Evolutionary conservation across 352 stramenopile genomes (phyloP).

Genomic region (Stramenopiles sp.): DNA sequence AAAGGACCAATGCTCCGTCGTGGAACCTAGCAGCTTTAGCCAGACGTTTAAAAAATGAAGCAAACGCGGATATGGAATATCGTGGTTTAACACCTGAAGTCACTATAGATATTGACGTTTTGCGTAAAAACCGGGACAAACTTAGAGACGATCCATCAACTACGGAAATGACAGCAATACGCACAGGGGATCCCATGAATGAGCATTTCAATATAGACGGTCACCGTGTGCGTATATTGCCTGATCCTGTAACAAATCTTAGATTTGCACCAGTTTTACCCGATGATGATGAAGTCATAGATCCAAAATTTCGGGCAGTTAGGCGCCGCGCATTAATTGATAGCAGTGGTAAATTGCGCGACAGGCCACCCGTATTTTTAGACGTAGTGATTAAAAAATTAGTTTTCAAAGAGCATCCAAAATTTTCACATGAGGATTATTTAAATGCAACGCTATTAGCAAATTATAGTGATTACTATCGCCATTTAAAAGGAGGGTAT

Average conservation of each 20-base stretch:
- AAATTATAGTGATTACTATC: not conserved
- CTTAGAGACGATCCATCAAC: not conserved
- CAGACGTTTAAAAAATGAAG: not conserved
- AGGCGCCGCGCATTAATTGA: not conserved
- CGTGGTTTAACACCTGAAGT: not conserved
- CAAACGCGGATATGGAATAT: not conserved
- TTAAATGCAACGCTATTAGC: not conserved
- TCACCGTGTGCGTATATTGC: not conserved
- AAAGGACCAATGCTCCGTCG: not conserved
- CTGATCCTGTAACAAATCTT: not conserved
- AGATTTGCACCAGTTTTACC: not conserved
- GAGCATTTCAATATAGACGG: not conserved
- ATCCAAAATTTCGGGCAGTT: not conserved
- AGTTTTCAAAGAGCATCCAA: not conserved
- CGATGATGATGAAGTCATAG: not conserved
- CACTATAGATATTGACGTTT: not conserved
- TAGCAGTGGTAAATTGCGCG: not conserved
- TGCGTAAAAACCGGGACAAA: not conserved
- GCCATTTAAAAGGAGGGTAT: not conserved
- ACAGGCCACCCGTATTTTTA: not conserved
- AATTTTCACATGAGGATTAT: not conserved
- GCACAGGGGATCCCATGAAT: not conserved
- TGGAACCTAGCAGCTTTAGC: not conserved
- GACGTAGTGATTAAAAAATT: not conserved
- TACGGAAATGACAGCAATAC: not conserved